Percentiles rank a stretch among this genome's conserved stretches.
These are phyloP conservation scores for Dioscorea alata DNA, from an alignment of 106 monocot species.

Conservation along the genomic window DNA sequence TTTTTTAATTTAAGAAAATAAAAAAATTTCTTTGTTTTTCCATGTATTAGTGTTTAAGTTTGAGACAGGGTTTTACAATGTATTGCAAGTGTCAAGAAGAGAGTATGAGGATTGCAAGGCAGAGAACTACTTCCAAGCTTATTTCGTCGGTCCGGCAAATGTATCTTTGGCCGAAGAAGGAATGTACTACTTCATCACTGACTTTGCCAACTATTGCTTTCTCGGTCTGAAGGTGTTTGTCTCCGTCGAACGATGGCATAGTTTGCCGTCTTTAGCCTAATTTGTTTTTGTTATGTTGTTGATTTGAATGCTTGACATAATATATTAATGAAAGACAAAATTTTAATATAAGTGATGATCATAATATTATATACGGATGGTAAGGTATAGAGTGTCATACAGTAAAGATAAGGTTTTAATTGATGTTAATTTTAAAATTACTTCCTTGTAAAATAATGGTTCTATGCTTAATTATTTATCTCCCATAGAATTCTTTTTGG, in stretches of 20 bases:
- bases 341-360: no score
- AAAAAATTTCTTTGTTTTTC: neutral
- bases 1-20: neutral
- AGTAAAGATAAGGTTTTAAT: no score
- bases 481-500: no score
- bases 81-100: slow-evolving; percentile 40
- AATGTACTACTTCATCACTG: slow-evolving; percentile 36
- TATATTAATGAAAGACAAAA: no score
- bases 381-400: no score
- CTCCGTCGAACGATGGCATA: slow-evolving; percentile 4
- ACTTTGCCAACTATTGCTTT: slow-evolving; percentile 45
- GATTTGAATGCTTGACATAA: no score
- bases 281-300: neutral
- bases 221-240: slow-evolving; percentile 41
- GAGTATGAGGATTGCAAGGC: slow-evolving; percentile 42
- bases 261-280: neutral
- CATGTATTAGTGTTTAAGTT: slow-evolving; percentile 41
- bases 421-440: no score
- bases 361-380: no score
- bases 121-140: slow-evolving; percentile 23
- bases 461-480: no score
- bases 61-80: slow-evolving; percentile 43
- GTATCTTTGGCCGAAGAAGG: slow-evolving; percentile 23
- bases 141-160: slow-evolving; percentile 19
- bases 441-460: no score